Conservation (phyloP, 169 alveolate species). For the Plasmodium gallinaceum region DNA sequence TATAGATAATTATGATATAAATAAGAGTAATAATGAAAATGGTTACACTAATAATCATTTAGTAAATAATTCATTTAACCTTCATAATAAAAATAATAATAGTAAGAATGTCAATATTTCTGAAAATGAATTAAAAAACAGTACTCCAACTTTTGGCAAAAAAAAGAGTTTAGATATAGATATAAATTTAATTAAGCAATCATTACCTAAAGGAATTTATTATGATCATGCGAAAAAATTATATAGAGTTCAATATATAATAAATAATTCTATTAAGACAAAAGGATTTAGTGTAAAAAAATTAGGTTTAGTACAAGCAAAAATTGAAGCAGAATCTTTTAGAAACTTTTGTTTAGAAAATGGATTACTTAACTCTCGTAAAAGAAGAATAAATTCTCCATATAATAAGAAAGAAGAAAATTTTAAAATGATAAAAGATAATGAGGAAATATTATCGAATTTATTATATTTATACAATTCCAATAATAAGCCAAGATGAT, state of each 20-base stretch:
- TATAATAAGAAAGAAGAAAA: conserved; percentile 64
- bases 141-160: conserved; percentile 5
- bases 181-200: conserved; percentile 41
- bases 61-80: neutral
- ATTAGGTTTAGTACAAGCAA: conserved; percentile 62
- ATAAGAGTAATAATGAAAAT: neutral
- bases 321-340: conserved; percentile 69
- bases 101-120: neutral
- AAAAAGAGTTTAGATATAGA: conserved; percentile 22
- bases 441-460: conserved; percentile 58
- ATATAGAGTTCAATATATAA: conserved; percentile 64
- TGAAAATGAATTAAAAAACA: conserved; percentile 16
- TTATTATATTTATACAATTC: conserved; percentile 48
- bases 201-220: conserved; percentile 71
- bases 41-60: conserved; percentile 8
- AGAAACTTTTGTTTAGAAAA: conserved; percentile 69
- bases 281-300: conserved; percentile 77
- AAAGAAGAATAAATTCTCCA: conserved; percentile 50
- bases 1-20: no score
- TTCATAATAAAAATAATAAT: neutral
- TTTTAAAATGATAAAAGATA: conserved; percentile 33
- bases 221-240: conserved; percentile 72
- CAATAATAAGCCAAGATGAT: neutral
- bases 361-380: conserved; percentile 63
- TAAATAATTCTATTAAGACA: conserved; percentile 68